Base-by-base conservation (phyloP, 176 grass and related monocot genomes). In the Oryza rufipogon region DNA sequence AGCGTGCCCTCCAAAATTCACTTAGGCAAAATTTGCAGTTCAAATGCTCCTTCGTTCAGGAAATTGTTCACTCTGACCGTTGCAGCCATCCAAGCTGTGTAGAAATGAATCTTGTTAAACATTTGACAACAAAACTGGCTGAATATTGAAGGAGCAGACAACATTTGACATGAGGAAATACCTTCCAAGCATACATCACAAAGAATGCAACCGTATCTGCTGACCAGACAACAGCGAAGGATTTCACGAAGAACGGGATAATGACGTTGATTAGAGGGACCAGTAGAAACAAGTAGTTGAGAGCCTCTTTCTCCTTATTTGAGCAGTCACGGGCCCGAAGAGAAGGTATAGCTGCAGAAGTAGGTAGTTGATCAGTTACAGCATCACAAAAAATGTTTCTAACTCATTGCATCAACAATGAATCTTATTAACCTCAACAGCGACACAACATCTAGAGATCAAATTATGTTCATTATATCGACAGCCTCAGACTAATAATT, bases 221-320 rank as follows among this genome's bases (percentile, higher is more conserved):
- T 64, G 96, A 95, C 93, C 93, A 98, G 74, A 98, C 96, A 87
- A 95, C 85, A 14, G 91, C 79, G 2, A 95, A 98, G 11, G 96
- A 98, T 84, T 93, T 98, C 73, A 91, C 81, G 9, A 98, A 90
- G 87, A 98, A 95, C 16, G 96, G 96, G 79, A 98, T 95, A 7
- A 87, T 25, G 23, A 98, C 83, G 32, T 98, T 98, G 78, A 98
- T 84, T 7, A 98, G 81, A 73, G 96, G 96, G 33, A 95, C 76
- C 23, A 98, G 48, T 76, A 98, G 87, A 84, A 98, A 98, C 44
- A 98, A 92, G 75, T 98, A 98, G 67, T 98, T 98, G 47, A 98
- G 96, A 78, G 93, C 96, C 86, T 95, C 96, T 93, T 98, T 98
- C 93, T 98, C 96, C 79, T 95, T 98, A 54, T 92, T 95, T 49